Conservation (phyloP, 2,329 filamentous ascomycete genomes). For the Trichophyton benhamiae region DNA sequence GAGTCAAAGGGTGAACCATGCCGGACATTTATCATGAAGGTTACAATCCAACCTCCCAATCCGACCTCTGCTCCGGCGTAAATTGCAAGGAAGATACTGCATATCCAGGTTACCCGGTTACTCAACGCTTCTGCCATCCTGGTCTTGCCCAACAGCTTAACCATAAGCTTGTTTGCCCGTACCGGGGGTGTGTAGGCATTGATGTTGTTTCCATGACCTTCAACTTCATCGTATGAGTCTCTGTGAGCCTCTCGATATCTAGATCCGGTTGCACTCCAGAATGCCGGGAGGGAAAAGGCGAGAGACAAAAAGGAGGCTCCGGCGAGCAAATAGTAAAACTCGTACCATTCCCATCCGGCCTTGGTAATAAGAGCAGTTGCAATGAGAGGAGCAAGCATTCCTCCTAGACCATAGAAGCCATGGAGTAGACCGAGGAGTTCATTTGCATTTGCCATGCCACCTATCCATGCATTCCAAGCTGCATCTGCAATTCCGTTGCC, state of each 20-base stretch:
- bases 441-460: constrained; percentile 59
- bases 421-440: constrained; percentile 60
- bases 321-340: constrained; percentile 63
- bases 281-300: constrained; percentile 39
- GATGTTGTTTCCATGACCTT: not conserved
- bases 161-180: not conserved
- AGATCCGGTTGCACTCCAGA: constrained; percentile 49
- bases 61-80: constrained; percentile 65
- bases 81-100: constrained; percentile 59
- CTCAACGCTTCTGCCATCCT: constrained; percentile 20
- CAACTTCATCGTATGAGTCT: constrained; percentile 13
- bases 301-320: constrained; percentile 45
- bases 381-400: constrained; percentile 55
- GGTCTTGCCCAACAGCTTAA: constrained; percentile 12
- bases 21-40: constrained; percentile 73
- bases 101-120: constrained; percentile 52
- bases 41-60: constrained; percentile 69
- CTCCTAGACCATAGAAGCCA: constrained; percentile 56
- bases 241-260: constrained; percentile 35
- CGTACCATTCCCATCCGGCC: constrained; percentile 50
- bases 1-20: constrained; percentile 56
- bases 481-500: constrained; percentile 52
- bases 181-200: not conserved
- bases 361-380: constrained; percentile 61
- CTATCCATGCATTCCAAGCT: constrained; percentile 48